Evolutionary conservation across 2,329 filamentous ascomycete genomes (phyloP), one percentile per base, ranked within the genome.

Genomic region (Calonectria pteridis): DNA sequence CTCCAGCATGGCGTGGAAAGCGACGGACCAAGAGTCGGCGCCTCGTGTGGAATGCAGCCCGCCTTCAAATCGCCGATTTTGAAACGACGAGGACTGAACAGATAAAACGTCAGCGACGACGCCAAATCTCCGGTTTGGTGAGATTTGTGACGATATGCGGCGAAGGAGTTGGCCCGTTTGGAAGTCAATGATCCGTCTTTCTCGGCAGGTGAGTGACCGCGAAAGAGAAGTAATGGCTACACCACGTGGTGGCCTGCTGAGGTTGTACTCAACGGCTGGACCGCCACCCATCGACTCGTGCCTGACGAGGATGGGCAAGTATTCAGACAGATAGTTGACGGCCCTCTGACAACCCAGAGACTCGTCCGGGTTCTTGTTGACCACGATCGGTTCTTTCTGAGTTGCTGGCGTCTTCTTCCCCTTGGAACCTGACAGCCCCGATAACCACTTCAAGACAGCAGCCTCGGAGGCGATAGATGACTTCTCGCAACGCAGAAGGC

Each of bases 1-100:
- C 75, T 93, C 91, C 11, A 93, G 80, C 69, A 93, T 82, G 4
- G 85, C 84, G 49, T 90, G 87, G 69, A 93, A 93, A 0, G 90
- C 89, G 37, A 86, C 84, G 1, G 86, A 86, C 92, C 91, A 93
- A 2, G 86, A 87, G 7, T 81, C 80, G 16, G 79, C 77, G 7
- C 79, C 79, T 29, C 74, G 77, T n/a, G 77, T 77, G 18, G 72
- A 62, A 65, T 79, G 71, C 6, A 81, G 75, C 31, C 76, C 76
- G 23, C 79, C 79, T 28, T 80, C 79, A 31, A 79, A 63, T 16
- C 78, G 78, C 26, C 63, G 69, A 18, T 72, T 37, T 28, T 76
- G 69, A n/a, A 31, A 69, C 43, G 23, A 66, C 67, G 76, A 77
- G 3, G 73, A 70, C 43, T 79, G 77, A 9, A 81, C 76, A 18